These are phyloP conservation scores for Coemansia sp. DNA, from an alignment of 192 early-diverging fungal species.

Conservation along the genomic window DNA sequence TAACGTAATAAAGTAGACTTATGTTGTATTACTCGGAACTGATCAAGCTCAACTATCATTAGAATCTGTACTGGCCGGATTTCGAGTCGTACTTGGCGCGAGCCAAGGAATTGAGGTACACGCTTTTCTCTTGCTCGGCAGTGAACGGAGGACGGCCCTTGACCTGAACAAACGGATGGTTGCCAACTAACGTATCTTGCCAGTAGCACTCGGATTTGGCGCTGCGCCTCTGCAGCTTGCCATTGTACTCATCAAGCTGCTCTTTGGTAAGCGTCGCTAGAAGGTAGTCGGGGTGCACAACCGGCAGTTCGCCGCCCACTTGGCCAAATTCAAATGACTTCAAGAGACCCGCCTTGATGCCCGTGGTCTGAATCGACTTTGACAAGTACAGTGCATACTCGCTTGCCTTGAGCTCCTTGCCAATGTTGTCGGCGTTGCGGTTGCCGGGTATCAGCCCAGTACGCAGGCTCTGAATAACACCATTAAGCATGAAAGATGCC, in stretches of 20 bases:
- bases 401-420: no score
- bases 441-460: slow-evolving; percentile 90
- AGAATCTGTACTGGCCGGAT: slow-evolving; percentile 17
- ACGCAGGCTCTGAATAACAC: slow-evolving; percentile 77
- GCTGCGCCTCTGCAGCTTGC: slow-evolving; percentile 63
- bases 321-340: no score
- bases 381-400: slow-evolving; percentile 84
- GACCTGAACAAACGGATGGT: no score
- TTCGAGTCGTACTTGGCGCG: slow-evolving; percentile 9
- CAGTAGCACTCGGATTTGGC: slow-evolving; percentile 78
- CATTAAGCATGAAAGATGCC: slow-evolving; percentile 95
- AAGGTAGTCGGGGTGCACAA: slow-evolving; percentile 87
- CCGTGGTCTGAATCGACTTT: slow-evolving; percentile 82
- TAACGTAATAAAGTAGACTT: no score
- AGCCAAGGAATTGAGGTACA: slow-evolving; percentile 80
- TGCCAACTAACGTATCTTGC: slow-evolving; percentile 84
- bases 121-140: slow-evolving; percentile 68
- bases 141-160: no score
- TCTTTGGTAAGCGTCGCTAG: no score
- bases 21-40: no score
- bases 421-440: no score
- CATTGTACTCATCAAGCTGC: slow-evolving; percentile 69
- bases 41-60: no score
- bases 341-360: no score
- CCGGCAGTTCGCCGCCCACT: slow-evolving; percentile 83